Base-by-base conservation (phyloP, 768 basidiomycete genomes). In the Auriscalpium vulgare region DNA sequence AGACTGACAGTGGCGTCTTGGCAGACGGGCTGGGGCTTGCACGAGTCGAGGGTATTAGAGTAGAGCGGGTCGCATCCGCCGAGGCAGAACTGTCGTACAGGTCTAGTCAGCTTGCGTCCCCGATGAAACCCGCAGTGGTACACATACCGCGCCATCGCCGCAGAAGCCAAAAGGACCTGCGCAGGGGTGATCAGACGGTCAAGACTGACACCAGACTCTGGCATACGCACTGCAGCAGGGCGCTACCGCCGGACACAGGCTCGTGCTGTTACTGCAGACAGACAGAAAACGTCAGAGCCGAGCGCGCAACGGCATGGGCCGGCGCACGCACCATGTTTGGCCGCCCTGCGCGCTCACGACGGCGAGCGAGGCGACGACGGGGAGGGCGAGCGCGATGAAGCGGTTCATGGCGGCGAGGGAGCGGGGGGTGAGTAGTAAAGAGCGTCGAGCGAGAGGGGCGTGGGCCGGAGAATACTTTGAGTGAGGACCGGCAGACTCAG, bases 11-110 rank as follows among this genome's bases (percentile, higher is more conserved):
- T 81, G 19, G 75, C 74, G 64, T 75, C 78, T 65, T 84, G 65
- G 69, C 91, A 94, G 43, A 91, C 67, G 0, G 91, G 91, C 47
- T 77, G 78, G 1, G 89, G 88, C 49, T 66, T 69, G 71, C 89
- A 94, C 0, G 90, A 89, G 56, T 71, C 70, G 40, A 86, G 69
- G 3, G 78, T 67, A 63, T 83, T 63, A 7, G 91, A 93, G 45
- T 75, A 70, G 35, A 90, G 75, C 17, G 91, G 89, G 64, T 93
- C 82, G 73, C 91, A 94, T n/a, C 91, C 91, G 48, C 88, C 88
- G 37, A 91, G 73, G 66, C 91, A 92, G 68, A 83, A 92, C 84
- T 89, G 62, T 17, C 29, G 29, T 4, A 21, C 21, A 21, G 4
- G 29, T 7, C 29, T 29, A 29, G 29, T 66, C 53, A 66, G 62